Evolutionary conservation across 805 yeast species (phyloP).

Genomic region (Metschnikowia amazonensis): DNA sequence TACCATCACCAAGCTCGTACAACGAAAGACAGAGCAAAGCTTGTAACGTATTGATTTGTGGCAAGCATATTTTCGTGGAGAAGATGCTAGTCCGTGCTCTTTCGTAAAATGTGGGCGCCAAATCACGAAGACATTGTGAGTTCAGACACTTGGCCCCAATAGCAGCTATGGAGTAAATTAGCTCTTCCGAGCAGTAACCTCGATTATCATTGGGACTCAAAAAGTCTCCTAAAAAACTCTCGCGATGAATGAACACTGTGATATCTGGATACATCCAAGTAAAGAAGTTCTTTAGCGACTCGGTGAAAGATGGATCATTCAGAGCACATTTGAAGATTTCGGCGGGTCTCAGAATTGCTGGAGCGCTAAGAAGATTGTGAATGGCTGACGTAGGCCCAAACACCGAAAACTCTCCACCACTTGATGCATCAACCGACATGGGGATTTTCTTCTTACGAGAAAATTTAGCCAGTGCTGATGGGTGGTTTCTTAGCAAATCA

Average conservation of each 20-base stretch:
- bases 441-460: slow-evolving; percentile 11
- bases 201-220: slow-evolving; percentile 7
- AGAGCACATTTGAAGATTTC: slow-evolving; percentile 8
- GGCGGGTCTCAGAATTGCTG: slow-evolving; percentile 6
- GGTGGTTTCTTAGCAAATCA: neutral
- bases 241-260: slow-evolving; percentile 19
- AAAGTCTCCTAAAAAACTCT: slow-evolving; percentile 19
- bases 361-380: slow-evolving; percentile 14
- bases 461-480: neutral
- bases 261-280: slow-evolving; percentile 20
- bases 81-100: slow-evolving; percentile 15
- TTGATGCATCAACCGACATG: slow-evolving; percentile 16
- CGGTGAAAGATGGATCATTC: slow-evolving; percentile 11
- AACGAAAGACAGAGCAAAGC: slow-evolving; percentile 19
- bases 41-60: slow-evolving; percentile 18
- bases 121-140: slow-evolving; percentile 6
- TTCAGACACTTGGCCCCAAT: slow-evolving; percentile 18
- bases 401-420: slow-evolving; percentile 17
- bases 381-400: slow-evolving; percentile 21
- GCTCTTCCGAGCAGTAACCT: slow-evolving; percentile 19
- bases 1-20: slow-evolving; percentile 20
- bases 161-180: slow-evolving; percentile 20
- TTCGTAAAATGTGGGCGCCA: slow-evolving; percentile 16
- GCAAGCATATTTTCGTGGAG: slow-evolving; percentile 13
- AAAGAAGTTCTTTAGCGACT: slow-evolving; percentile 15